These are phyloP conservation scores for Ceratocystis diversiconidia DNA, from an alignment of 2,329 filamentous ascomycete genomes.

Conservation along the genomic window DNA sequence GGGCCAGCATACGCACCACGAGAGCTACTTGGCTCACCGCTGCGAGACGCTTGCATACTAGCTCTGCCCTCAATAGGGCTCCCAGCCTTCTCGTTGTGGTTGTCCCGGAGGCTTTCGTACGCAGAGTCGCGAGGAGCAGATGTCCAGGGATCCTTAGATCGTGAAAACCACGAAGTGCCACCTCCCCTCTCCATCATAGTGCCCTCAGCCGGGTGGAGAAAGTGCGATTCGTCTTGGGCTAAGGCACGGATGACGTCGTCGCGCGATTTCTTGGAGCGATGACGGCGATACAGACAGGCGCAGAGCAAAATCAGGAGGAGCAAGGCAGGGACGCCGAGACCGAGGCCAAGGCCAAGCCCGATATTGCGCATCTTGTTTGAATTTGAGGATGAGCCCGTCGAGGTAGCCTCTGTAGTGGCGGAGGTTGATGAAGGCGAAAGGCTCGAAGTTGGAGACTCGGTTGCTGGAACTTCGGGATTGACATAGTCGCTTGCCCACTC, in stretches of 20 bases:
- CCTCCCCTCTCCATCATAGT: constrained; percentile 32
- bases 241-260: constrained; percentile 36
- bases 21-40: constrained; percentile 13
- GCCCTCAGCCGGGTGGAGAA: constrained; percentile 25
- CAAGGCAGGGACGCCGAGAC: constrained; percentile 44
- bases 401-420: constrained; percentile 8
- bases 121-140: constrained; percentile 19
- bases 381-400: not conserved
- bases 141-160: constrained; percentile 15
- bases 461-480: constrained; percentile 11
- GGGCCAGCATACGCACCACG: constrained; percentile 20
- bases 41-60: constrained; percentile 17
- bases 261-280: constrained; percentile 25
- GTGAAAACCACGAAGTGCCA: constrained; percentile 24
- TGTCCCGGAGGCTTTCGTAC: constrained; percentile 32
- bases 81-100: constrained; percentile 24
- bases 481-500: constrained; percentile 38
- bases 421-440: constrained; percentile 10
- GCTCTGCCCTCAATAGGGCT: constrained; percentile 22
- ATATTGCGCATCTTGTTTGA: constrained; percentile 23
- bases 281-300: constrained; percentile 32
- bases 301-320: constrained; percentile 34
- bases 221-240: constrained; percentile 35
- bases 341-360: constrained; percentile 50
- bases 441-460: not conserved